phyloP scores from a whole-genome alignment of 352 stramenopile species.

The Phytophthora melonis region DNA sequence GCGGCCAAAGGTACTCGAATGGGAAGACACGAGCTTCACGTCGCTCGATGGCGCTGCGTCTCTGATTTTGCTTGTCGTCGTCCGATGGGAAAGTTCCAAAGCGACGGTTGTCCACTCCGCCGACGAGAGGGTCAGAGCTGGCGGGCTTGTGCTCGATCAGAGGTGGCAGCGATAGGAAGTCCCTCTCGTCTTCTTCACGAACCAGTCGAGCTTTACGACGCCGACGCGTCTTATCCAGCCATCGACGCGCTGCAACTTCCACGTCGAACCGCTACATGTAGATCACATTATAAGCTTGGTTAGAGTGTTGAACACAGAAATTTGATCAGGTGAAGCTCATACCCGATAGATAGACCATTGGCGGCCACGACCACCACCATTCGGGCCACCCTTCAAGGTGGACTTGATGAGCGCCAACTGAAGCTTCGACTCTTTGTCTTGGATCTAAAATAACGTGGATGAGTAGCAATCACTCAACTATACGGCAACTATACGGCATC shows the following conservation, averaged over 20 bases:
- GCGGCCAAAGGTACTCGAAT: constrained; percentile 53
- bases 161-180: constrained; percentile 68
- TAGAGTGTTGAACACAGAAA: not conserved
- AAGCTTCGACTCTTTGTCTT: constrained; percentile 56
- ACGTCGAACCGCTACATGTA: constrained; percentile 66
- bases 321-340: not conserved
- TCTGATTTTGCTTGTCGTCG: constrained; percentile 41
- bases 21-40: constrained; percentile 56
- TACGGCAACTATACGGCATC: not conserved
- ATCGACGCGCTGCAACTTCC: constrained; percentile 61
- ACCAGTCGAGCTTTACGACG: constrained; percentile 52
- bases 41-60: constrained; percentile 45
- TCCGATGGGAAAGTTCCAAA: constrained; percentile 58
- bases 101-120: not conserved
- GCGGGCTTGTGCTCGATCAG: constrained; percentile 32
- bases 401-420: constrained; percentile 54
- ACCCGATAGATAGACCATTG: constrained; percentile 73
- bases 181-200: constrained; percentile 56
- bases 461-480: not conserved
- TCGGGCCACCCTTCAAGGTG: constrained; percentile 50
- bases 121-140: constrained; percentile 28
- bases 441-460: constrained; percentile 43
- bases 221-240: constrained; percentile 62
- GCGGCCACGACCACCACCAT: constrained; percentile 49
- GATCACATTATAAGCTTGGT: not conserved